Percentiles rank a stretch among this genome's conserved stretches.
phyloP scores from a whole-genome alignment of 2,329 filamentous ascomycete genomes.

The Thielaviopsis euricoi region DNA sequence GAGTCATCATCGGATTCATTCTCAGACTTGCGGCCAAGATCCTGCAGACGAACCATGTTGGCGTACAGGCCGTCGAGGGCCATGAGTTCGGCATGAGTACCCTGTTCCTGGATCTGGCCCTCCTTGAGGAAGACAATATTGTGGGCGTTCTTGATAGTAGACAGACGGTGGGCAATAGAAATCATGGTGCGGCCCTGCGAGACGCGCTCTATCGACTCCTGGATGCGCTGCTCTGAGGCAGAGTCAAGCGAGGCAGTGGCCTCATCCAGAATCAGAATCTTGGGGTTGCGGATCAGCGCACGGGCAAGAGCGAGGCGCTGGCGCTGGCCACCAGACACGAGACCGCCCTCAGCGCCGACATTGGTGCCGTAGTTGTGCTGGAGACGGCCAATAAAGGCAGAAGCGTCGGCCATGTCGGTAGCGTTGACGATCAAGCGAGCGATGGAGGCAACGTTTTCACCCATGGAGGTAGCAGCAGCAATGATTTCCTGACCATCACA shows the following conservation, averaged over 20 bases:
- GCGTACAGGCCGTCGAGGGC: constrained; percentile 32
- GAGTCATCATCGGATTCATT: constrained; percentile 14
- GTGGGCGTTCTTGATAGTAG: constrained; percentile 46
- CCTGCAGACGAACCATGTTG: constrained; percentile 31
- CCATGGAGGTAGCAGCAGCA: constrained; percentile 25
- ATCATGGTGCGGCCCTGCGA: constrained; percentile 43
- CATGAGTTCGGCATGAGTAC: constrained; percentile 45
- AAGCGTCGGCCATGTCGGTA: constrained; percentile 41
- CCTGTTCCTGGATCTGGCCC: constrained; percentile 45
- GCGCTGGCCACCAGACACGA: constrained; percentile 43
- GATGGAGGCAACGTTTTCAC: constrained; percentile 32
- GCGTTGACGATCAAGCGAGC: constrained; percentile 32
- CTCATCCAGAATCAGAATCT: constrained; percentile 43
- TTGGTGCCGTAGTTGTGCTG: constrained; percentile 36
- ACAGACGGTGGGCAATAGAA: constrained; percentile 46
- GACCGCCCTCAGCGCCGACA: constrained; percentile 35
- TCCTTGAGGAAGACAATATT: constrained; percentile 49
- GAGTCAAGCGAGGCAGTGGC: constrained; percentile 45
- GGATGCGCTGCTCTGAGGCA: constrained; percentile 37
- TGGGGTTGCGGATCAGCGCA: constrained; percentile 38
- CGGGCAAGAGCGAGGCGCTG: constrained; percentile 43
- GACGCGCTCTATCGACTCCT: constrained; percentile 29
- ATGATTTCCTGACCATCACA: constrained; percentile 32
- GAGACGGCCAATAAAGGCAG: constrained; percentile 34
- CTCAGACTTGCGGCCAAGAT: constrained; percentile 17